A percentile compares a stretch with the other conserved stretches of the same genome.
phyloP scores from a whole-genome alignment of 1,284 basidiomycete genomes.

The Marasmius fiardii region DNA sequence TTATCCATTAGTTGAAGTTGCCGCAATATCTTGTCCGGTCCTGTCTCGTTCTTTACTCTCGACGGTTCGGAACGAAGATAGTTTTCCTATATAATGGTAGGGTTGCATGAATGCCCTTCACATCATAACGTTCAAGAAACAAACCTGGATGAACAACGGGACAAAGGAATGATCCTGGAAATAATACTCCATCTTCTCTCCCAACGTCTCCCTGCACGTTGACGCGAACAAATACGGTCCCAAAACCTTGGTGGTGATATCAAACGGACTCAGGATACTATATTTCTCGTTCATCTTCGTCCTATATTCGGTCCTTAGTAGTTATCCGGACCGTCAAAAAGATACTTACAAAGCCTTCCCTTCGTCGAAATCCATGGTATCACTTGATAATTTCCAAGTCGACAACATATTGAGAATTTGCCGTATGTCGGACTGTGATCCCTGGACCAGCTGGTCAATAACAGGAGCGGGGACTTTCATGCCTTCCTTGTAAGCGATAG shows the following conservation, averaged over 20 bases:
- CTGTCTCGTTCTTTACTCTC: constrained; percentile 51
- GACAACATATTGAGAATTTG: constrained; percentile 98
- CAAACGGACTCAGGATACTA: constrained; percentile 87
- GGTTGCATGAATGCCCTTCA: neutral
- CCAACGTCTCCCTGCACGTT: constrained; percentile 78
- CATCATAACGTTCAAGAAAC: neutral
- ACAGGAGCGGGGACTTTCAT: constrained; percentile 90
- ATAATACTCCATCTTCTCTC: constrained; percentile 94
- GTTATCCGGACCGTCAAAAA: neutral
- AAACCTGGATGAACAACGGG: constrained; percentile 91
- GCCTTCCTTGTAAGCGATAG: constrained; percentile 89
- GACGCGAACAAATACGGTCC: constrained; percentile 88
- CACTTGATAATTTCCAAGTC: constrained; percentile 84
- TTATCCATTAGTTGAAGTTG: constrained; percentile 82
- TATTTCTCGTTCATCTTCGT: constrained; percentile 91
- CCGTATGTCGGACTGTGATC: constrained; percentile 93
- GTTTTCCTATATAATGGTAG: constrained; percentile 75
- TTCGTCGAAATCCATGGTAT: constrained; percentile 86
- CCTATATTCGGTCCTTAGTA: constrained; percentile 36
- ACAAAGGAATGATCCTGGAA: constrained; percentile 96
- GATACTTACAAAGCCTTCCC: constrained; percentile 78
- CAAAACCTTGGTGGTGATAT: constrained; percentile 81
- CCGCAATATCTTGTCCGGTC: constrained; percentile 65
- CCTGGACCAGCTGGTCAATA: constrained; percentile 86
- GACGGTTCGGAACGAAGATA: constrained; percentile 84